phyloP scores from a whole-genome alignment of 345 rosid genomes.

The Populus simonii region DNA sequence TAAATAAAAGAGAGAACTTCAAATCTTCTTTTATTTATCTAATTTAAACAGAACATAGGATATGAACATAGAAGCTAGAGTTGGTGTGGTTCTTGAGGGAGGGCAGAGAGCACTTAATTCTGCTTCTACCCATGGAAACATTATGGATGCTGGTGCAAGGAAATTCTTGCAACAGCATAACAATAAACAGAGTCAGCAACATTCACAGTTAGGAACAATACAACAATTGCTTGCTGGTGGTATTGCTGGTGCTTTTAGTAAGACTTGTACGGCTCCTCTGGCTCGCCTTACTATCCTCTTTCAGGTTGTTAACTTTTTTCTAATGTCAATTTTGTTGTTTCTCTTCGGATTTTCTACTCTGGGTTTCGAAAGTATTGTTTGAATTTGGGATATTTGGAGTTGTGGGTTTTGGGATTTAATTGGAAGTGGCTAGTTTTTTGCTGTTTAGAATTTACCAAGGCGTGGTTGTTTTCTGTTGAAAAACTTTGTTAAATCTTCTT shows the following conservation, averaged over 20 bases:
- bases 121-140: constrained; percentile 49
- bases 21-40: background rate
- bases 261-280: constrained; percentile 97
- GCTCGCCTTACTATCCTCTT: constrained; percentile 92
- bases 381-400: background rate
- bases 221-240: constrained; percentile 86
- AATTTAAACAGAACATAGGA: background rate
- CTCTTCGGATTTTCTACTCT: no score
- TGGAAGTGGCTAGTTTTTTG: background rate
- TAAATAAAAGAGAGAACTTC: background rate
- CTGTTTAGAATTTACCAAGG: background rate
- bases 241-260: constrained; percentile 91
- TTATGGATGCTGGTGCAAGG: constrained; percentile 58
- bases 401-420: background rate
- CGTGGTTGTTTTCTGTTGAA: background rate
- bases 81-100: constrained; percentile 73
- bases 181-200: constrained; percentile 25
- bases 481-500: background rate
- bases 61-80: constrained; percentile 69
- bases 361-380: no score
- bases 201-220: constrained; percentile 60
- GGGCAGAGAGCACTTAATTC: constrained; percentile 62
- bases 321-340: background rate
- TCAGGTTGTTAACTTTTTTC: constrained; percentile 48
- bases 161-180: constrained; percentile 43